Percentiles rank a stretch among this genome's conserved stretches.
Conservation (phyloP, 2,329 filamentous ascomycete species). For the Tolypocladium pustulatum region DNA sequence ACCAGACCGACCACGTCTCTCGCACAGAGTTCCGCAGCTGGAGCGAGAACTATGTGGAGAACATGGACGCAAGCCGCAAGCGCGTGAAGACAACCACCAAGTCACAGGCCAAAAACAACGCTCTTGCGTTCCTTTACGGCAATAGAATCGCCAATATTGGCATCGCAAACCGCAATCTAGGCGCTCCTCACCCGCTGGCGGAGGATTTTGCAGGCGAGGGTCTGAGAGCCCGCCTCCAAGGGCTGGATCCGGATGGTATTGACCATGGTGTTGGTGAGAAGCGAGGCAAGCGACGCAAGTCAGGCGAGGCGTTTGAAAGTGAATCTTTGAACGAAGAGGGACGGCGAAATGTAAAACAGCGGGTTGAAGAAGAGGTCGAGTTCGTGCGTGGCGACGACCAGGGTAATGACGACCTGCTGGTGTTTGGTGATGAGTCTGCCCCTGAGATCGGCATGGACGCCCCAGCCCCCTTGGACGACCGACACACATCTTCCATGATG, state of each 20-base stretch:
- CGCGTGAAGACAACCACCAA: slow-evolving; percentile 12
- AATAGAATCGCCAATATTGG: slow-evolving; percentile 25
- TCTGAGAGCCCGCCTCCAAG: slow-evolving; percentile 23
- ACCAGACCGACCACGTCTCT: slow-evolving; percentile 22
- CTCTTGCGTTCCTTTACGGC: slow-evolving; percentile 17
- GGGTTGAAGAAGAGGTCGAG: slow-evolving; percentile 18
- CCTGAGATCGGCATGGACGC: slow-evolving; percentile 64
- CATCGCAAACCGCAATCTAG: slow-evolving; percentile 10
- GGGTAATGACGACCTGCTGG: slow-evolving; percentile 16
- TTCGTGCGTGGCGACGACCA: slow-evolving; percentile 13
- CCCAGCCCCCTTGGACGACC: slow-evolving; percentile 54
- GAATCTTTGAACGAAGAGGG: slow-evolving; percentile 13
- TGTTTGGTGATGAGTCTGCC: slow-evolving; percentile 28
- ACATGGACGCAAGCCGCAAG: slow-evolving; percentile 38
- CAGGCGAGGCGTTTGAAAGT: slow-evolving; percentile 31
- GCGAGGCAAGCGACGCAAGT: slow-evolving; percentile 28
- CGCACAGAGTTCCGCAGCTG: slow-evolving; percentile 27
- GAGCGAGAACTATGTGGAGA: slow-evolving; percentile 33
- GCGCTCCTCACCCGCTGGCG: slow-evolving; percentile 31
- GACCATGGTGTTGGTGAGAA: slow-evolving; percentile 6
- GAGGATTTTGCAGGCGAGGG: slow-evolving; percentile 31
- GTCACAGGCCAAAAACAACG: slow-evolving; percentile 28
- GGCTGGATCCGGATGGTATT: slow-evolving; percentile 10
- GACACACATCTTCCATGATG: slow-evolving; percentile 41
- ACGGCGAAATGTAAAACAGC: slow-evolving; percentile 26